A percentile compares a stretch with the other conserved stretches of the same genome.
phyloP scores from a whole-genome alignment of 208 protist species.

The Trypanosoma boissoni region DNA sequence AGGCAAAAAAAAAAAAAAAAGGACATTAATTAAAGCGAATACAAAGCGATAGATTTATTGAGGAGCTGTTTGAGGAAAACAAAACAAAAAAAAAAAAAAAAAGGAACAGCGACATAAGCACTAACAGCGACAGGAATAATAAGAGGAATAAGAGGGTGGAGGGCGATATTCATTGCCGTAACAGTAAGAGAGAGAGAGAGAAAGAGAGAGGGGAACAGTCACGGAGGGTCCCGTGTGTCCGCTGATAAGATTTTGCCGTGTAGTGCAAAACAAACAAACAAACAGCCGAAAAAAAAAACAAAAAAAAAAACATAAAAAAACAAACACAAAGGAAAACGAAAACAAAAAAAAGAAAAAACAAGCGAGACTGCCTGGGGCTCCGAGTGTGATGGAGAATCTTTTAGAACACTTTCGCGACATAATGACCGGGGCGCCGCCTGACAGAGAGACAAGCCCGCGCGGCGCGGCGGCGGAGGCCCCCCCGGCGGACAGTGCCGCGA shows the following conservation, averaged over 20 bases:
- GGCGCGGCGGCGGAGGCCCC: background rate
- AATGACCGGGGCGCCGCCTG: background rate
- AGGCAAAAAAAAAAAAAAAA: background rate
- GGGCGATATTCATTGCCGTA: no score
- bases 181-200: background rate
- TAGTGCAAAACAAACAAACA: no score
- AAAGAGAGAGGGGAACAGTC: no score
- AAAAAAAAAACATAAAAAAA: background rate
- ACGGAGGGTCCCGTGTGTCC: no score
- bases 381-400: constrained; percentile 8
- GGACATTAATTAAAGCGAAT: background rate
- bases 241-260: no score
- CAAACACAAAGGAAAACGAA: background rate
- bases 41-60: background rate
- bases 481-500: constrained; percentile 20
- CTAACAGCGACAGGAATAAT: background rate
- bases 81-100: background rate
- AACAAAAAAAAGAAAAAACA: background rate
- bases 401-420: constrained; percentile 22
- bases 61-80: background rate
- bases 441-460: background rate
- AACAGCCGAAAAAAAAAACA: background rate
- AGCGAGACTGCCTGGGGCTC: no score
- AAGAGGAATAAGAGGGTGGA: no score
- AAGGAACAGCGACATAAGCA: background rate